These are phyloP conservation scores for Cylindrotheca closterium DNA, from an alignment of 108 stramenopile species.

Conservation along the genomic window DNA sequence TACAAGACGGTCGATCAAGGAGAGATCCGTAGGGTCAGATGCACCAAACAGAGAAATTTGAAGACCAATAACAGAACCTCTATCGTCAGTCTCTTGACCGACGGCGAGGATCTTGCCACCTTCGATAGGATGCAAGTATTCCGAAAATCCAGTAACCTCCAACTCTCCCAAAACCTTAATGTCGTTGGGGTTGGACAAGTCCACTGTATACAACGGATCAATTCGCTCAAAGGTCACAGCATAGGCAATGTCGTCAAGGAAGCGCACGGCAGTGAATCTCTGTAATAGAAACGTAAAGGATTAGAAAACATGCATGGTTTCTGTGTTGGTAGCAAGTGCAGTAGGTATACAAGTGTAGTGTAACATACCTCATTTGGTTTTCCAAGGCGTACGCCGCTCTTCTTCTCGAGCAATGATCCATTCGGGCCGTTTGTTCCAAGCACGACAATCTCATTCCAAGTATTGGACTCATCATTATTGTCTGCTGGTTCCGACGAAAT, in stretches of 20 bases:
- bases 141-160: conserved; percentile 53
- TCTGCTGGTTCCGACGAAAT: conserved; percentile 5
- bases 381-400: conserved; percentile 33
- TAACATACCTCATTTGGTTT: conserved; percentile 36
- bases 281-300: no score
- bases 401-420: conserved; percentile 9
- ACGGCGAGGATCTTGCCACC: conserved; percentile 39
- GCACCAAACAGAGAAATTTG: conserved; percentile 51
- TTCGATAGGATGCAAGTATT: conserved; percentile 55
- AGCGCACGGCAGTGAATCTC: conserved; percentile 46
- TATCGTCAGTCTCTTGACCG: conserved; percentile 49
- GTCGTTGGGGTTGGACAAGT: conserved; percentile 23
- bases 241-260: conserved; percentile 48
- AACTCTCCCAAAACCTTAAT: conserved; percentile 37
- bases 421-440: conserved; percentile 1
- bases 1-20: conserved; percentile 22
- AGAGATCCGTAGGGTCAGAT: conserved; percentile 21
- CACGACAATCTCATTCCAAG: conserved; percentile 30
- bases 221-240: conserved; percentile 53
- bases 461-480: conserved; percentile 12
- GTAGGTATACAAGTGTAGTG: no score
- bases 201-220: conserved; percentile 56
- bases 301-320: no score
- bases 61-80: conserved; percentile 36
- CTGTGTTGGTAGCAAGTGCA: no score